Conservation (phyloP, 176 grass and related monocot genomes). For the Musa schizocarpa region DNA sequence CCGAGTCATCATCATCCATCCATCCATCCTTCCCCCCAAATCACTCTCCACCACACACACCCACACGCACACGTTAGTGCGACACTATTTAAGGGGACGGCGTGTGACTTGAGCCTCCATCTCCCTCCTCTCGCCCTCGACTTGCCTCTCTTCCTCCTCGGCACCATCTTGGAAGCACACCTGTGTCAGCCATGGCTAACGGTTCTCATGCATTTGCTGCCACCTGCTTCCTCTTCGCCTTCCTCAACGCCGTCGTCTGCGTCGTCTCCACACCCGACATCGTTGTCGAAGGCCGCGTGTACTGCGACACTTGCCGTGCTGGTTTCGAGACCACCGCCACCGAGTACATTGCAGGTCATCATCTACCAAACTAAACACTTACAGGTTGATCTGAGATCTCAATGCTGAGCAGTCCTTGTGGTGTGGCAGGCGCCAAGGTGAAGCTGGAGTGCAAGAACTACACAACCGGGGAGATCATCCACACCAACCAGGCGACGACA, state of each 20-base stretch:
- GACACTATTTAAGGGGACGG: no score
- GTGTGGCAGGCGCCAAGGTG: constrained; percentile 2
- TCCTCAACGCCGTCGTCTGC: not conserved
- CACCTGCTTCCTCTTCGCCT: not conserved
- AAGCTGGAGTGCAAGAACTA: not conserved
- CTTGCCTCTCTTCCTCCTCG: no score
- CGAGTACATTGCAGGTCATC: constrained; percentile 28
- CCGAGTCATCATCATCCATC: no score
- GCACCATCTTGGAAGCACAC: no score
- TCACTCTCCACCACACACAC: no score
- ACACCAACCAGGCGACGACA: not conserved
- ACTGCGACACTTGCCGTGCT: constrained; percentile 57
- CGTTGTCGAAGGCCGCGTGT: constrained; percentile 35
- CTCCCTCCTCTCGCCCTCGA: no score
- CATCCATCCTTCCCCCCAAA: no score
- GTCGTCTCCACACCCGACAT: not conserved
- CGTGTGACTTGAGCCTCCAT: no score
- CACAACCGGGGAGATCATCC: not conserved
- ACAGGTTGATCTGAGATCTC: no score
- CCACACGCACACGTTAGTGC: no score
- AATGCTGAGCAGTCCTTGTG: no score
- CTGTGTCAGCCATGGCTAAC: not conserved
- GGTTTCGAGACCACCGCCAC: constrained; percentile 45
- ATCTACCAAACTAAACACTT: not conserved
- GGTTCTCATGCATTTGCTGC: not conserved